phyloP scores from a whole-genome alignment of 192 early-diverging fungal species.

The Lunasporangiospora selenospora region DNA sequence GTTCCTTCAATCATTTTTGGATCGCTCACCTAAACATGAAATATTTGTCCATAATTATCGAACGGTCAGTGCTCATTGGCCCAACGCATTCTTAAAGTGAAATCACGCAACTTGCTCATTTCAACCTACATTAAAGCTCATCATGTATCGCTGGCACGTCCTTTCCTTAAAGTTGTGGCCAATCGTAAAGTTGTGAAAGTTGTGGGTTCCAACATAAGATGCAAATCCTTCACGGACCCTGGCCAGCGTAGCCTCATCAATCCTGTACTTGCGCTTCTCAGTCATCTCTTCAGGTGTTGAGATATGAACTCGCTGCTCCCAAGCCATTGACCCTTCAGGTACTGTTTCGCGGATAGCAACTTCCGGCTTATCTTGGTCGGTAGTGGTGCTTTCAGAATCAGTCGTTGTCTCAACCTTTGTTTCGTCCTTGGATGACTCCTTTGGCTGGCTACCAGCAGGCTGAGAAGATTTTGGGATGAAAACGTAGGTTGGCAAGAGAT shows the following conservation, averaged over 20 bases:
- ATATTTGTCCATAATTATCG: too few species aligned
- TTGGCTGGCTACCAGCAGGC: constrained; percentile 8
- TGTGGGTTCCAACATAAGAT: constrained; percentile 85
- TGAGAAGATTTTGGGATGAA: constrained; percentile 59
- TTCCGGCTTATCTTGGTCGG: neutral
- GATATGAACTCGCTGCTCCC: constrained; percentile 43
- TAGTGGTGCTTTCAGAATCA: constrained; percentile 5
- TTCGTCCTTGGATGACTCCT: neutral
- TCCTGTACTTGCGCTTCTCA: constrained; percentile 69
- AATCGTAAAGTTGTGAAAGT: constrained; percentile 96
- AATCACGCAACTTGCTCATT: neutral
- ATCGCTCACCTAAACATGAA: constrained; percentile 64
- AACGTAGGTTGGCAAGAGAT: constrained; percentile 92
- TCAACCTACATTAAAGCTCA: constrained; percentile 70
- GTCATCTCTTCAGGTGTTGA: constrained; percentile 67
- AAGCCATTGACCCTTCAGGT: constrained; percentile 38
- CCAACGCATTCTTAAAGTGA: too few species aligned
- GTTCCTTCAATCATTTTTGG: constrained; percentile 69
- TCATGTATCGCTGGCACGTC: constrained; percentile 84
- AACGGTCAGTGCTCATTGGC: too few species aligned
- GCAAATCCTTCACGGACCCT: constrained; percentile 71
- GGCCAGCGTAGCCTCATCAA: constrained; percentile 64
- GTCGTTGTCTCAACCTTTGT: neutral
- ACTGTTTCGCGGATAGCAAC: constrained; percentile 7
- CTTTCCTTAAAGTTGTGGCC: constrained; percentile 77